These are phyloP conservation scores for Pseudogymnoascus sp. DNA, from an alignment of 2,329 filamentous ascomycete species.

Conservation along the genomic window DNA sequence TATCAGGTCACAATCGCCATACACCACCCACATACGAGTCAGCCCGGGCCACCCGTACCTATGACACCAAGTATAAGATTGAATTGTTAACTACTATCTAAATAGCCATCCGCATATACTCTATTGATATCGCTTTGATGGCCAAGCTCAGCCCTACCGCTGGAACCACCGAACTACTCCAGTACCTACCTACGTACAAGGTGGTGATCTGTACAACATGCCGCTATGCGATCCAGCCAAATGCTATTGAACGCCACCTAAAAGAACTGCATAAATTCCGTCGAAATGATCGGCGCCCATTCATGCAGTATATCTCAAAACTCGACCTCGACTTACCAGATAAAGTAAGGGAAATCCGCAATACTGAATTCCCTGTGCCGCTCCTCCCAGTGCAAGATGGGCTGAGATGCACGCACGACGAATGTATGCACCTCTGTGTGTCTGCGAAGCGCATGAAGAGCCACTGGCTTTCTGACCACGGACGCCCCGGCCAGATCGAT, in stretches of 20 bases:
- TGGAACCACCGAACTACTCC: slow-evolving; percentile 14
- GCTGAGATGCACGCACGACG: slow-evolving; percentile 18
- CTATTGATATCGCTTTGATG: background rate
- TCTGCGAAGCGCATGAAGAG: slow-evolving; percentile 29
- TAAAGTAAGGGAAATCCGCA: slow-evolving; percentile 17
- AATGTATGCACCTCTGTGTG: slow-evolving; percentile 26
- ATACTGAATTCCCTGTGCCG: slow-evolving; percentile 25
- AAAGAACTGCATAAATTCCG: slow-evolving; percentile 22
- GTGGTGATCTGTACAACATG: slow-evolving; percentile 21
- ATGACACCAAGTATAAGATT: too few species aligned
- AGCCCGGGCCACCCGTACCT: too few species aligned
- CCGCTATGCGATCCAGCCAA: slow-evolving; percentile 22
- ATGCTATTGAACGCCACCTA: slow-evolving; percentile 20
- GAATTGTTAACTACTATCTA: too few species aligned
- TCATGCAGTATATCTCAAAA: slow-evolving; percentile 16
- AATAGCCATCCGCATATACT: background rate
- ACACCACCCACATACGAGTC: too few species aligned
- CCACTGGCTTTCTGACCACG: slow-evolving; percentile 25
- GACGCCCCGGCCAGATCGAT: slow-evolving; percentile 11
- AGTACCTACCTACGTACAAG: slow-evolving; percentile 19
- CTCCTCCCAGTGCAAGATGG: slow-evolving; percentile 24
- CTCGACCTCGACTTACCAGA: slow-evolving; percentile 20
- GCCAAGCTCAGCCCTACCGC: background rate
- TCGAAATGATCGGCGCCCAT: slow-evolving; percentile 16
- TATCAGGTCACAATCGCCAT: too few species aligned